Percentiles rank a stretch among this genome's conserved stretches.
Evolutionary conservation across 2,329 filamentous ascomycete genomes (phyloP).

Genomic region (Monilinia aucupariae): DNA sequence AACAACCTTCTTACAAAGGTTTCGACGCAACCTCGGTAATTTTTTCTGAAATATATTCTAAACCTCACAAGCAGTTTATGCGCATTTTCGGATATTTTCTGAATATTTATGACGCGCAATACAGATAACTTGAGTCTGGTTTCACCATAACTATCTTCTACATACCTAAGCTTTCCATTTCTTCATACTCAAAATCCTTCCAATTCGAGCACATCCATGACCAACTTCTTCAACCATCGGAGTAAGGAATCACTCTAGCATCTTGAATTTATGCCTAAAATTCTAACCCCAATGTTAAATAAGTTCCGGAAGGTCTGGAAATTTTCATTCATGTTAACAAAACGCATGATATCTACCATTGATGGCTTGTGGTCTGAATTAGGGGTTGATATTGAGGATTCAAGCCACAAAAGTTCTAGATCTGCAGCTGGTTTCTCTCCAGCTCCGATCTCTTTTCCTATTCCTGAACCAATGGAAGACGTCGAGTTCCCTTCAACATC

Average conservation of each 20-base stretch:
- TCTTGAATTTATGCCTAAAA: neutral
- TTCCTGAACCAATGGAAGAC: neutral
- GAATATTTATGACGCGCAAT: neutral
- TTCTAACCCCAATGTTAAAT: neutral
- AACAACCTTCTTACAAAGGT: too few relatives aligned
- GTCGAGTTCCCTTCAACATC: neutral
- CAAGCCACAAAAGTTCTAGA: neutral
- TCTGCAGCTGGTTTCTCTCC: neutral
- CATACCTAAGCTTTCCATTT: too few relatives aligned
- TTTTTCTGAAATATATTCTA: too few relatives aligned
- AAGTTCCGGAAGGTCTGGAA: neutral
- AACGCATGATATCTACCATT: neutral
- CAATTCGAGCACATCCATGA: neutral
- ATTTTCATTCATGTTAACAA: neutral
- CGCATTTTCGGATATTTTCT: neutral
- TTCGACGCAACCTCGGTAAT: too few relatives aligned
- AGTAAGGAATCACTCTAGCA: neutral
- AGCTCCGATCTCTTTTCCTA: neutral
- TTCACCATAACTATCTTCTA: too few relatives aligned
- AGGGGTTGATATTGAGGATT: neutral
- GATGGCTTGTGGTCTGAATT: neutral
- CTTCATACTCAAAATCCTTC: neutral
- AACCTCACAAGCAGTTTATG: too few relatives aligned
- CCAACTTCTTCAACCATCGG: too few relatives aligned
- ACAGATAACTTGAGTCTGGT: too few relatives aligned